Base-by-base conservation (phyloP, 805 yeast species). In the Yarrowia osloensis region DNA sequence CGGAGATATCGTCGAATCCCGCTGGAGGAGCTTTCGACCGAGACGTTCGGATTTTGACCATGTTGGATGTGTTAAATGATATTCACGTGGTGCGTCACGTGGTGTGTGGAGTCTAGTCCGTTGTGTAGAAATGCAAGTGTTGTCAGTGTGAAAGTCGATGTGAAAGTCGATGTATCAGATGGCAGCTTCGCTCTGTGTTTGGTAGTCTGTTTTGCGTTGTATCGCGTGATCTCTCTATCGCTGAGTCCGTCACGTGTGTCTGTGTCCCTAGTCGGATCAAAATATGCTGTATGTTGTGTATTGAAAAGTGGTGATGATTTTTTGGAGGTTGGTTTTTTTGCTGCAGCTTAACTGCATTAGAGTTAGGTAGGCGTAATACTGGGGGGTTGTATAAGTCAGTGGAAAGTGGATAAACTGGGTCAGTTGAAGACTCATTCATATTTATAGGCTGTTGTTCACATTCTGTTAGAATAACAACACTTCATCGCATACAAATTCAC, bases 1-100 rank as follows among this genome's bases (percentile, higher is more conserved):
- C 88, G 69, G 85, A 85, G 13, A 92, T 82, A 71, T 86, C 86
- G 2, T 82, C 84, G 74, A 82, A 91, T 5, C 94, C 97, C 3
- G 82, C 86, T 0, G 97, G 97, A 0, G 93, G 87, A 37, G 78
- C 77, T 68, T 82, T 83, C 44, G 80, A 77, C 47, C 85, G 76
- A 49, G 74, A 77, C 1, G 81, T 77, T 68, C 74, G 77, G 65
- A 63, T 49, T 26, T 40, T 47, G 26, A 40, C 49, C 67, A 63
- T 63, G 11, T 7, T 46, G 46, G 31, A 33, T 26, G 50, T n/a
- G 28, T 28, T 26, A 11, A 22, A 13, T 31, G 11, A 15, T 9
- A 8, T 3, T 17, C 21, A 15, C 29, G 55, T 49, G 7, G 28
- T 9, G 26, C 21, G 9, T 40, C 46, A 40, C 26, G 46, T 40